phyloP scores from a whole-genome alignment of 2,329 filamentous ascomycete genomes.

The Blumeria hordei region DNA sequence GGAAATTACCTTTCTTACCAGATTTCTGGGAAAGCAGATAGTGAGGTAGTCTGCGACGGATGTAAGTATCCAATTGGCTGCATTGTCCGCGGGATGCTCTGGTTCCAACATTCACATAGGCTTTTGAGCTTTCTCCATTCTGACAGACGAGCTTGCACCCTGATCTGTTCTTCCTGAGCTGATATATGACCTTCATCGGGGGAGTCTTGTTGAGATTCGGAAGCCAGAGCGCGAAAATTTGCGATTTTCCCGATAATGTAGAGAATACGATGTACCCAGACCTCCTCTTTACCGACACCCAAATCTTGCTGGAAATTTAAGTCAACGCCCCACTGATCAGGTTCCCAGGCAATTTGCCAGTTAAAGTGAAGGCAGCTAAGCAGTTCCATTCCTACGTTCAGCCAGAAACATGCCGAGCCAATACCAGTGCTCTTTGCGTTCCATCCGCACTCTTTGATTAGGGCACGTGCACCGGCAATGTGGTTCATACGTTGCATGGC shows the following conservation, averaged over 20 bases:
- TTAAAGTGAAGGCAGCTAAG: conserved; percentile 69
- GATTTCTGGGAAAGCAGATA: conserved; percentile 64
- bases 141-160: conserved; percentile 36
- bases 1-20: conserved; percentile 29
- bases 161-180: conserved; percentile 36
- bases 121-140: conserved; percentile 63
- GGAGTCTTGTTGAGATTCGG: too few species aligned
- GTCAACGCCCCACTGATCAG: conserved; percentile 72
- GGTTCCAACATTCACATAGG: conserved; percentile 68
- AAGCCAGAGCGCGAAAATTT: conserved; percentile 53
- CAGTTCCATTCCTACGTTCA: conserved; percentile 80
- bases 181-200: conserved; percentile 34
- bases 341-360: conserved; percentile 71
- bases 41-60: conserved; percentile 37
- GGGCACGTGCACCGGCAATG: conserved; percentile 57
- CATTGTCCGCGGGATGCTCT: conserved; percentile 62
- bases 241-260: conserved; percentile 72
- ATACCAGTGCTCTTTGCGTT: conserved; percentile 55
- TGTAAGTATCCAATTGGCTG: conserved; percentile 59
- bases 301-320: conserved; percentile 40
- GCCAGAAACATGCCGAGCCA: conserved; percentile 78
- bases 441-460: conserved; percentile 83
- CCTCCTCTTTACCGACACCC: conserved; percentile 43
- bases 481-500: conserved; percentile 69
- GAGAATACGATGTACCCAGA: conserved; percentile 73